Percentiles rank a stretch among this genome's conserved stretches.
Conservation (phyloP, 306 rosid genomes). For the Cicer judaicum region DNA sequence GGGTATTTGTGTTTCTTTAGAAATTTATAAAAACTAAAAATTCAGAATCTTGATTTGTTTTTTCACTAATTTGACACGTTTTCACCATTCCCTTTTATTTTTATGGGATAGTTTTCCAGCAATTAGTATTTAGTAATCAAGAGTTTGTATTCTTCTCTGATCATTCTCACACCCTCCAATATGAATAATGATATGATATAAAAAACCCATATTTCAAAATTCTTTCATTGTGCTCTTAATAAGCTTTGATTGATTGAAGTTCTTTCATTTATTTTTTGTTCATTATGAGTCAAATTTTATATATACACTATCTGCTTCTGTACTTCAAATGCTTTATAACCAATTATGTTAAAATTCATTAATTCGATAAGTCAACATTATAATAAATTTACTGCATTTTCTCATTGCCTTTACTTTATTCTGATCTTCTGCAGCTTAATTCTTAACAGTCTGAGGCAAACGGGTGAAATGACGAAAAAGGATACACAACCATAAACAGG, state of each 20-base stretch:
- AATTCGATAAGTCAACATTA: neutral
- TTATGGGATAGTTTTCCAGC: neutral
- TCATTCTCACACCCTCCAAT: neutral
- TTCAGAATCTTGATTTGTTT: constrained; percentile 28
- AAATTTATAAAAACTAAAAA: too few species aligned
- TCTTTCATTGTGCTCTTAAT: neutral
- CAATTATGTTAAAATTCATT: neutral
- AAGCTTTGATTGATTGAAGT: neutral
- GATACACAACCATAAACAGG: neutral
- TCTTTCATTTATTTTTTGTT: neutral
- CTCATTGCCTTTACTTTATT: neutral
- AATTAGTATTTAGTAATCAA: constrained; percentile 9
- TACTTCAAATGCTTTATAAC: neutral
- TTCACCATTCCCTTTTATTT: neutral
- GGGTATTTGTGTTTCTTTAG: too few species aligned
- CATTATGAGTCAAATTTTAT: neutral
- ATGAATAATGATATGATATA: neutral
- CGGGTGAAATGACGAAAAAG: constrained; percentile 7
- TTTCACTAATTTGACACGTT: neutral
- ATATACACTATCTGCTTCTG: neutral
- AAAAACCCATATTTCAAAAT: constrained; percentile 1
- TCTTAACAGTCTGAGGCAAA: neutral
- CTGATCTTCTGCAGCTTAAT: constrained; percentile 38
- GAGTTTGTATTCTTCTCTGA: neutral
- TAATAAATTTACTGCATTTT: neutral